These are phyloP conservation scores for Peronospora destructor DNA, from an alignment of 352 stramenopile species.

Conservation along the genomic window DNA sequence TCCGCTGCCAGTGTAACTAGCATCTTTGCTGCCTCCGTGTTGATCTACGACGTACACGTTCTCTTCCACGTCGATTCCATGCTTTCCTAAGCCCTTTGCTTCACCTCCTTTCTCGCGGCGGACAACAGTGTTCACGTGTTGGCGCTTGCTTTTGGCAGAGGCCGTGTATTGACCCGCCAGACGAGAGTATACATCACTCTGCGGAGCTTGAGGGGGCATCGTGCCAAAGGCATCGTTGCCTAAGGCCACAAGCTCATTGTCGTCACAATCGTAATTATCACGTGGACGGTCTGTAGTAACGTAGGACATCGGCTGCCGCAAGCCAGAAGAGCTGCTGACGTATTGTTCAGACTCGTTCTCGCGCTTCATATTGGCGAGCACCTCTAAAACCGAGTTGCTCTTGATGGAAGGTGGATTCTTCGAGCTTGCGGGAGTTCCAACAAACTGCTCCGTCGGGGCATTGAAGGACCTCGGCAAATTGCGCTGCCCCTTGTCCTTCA, in stretches of 20 bases:
- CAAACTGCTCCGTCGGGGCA: constrained; percentile 53
- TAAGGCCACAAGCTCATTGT: constrained; percentile 13
- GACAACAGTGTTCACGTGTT: constrained; percentile 28
- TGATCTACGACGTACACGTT: constrained; percentile 23
- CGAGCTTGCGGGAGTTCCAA: constrained; percentile 31
- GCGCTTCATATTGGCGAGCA: constrained; percentile 77
- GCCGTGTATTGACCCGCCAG: constrained; percentile 77
- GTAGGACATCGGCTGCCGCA: constrained; percentile 43
- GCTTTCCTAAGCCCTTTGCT: constrained; percentile 24
- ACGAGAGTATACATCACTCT: constrained; percentile 73
- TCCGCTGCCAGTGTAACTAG: constrained; percentile 39
- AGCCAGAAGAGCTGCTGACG: constrained; percentile 30
- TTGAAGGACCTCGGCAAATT: constrained; percentile 36
- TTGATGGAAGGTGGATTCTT: constrained; percentile 54
- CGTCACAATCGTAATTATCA: constrained; percentile 33
- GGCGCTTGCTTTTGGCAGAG: constrained; percentile 75
- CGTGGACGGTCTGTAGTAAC: constrained; percentile 28
- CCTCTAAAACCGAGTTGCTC: constrained; percentile 65
- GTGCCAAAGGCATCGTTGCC: constrained; percentile 14
- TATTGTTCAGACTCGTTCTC: constrained; percentile 67
- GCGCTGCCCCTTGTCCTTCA: constrained; percentile 58
- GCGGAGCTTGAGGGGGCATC: constrained; percentile 47
- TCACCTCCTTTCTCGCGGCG: constrained; percentile 35
- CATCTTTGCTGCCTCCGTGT: constrained; percentile 18
- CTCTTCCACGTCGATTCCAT: constrained; percentile 21